Evolutionary conservation across 805 yeast genomes (phyloP), one percentile per base, ranked within the genome.

Genomic region (Candida jianshihensis): DNA sequence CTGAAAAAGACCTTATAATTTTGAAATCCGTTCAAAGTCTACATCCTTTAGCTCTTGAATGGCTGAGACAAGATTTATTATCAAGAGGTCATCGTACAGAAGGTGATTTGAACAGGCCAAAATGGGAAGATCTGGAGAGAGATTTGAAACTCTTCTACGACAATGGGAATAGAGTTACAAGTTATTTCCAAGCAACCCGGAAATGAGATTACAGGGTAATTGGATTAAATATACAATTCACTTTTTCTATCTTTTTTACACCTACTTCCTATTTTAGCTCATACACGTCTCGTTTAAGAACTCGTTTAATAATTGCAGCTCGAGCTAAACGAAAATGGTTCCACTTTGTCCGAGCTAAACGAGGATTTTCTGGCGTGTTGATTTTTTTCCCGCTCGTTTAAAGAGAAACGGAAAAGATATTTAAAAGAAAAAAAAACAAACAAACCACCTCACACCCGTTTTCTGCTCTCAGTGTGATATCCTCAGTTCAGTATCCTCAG

Each of bases 31-130:
- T 71, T 4, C 65, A 71, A 31, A 72, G 81, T 29, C 59, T 84
- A 26, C 87, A 84, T 54, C 94, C 94, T 4, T 57, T 84, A 35
- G 89, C 88, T 0, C 58, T 81, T 39, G 60, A 68, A 26, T 84
- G 94, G 94, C 61, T 84, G 18, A 47, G 60, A 18, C 56, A 60
- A 2, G 86, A 79, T 48, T 43, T 70, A 60, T 63, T 59, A 51
- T 36, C 50, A 30, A 34, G 57, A 46, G 38, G 75, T 56, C 34
- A 66, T 71, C 46, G 57, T 50, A 35, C 60, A 56, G 42, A 65
- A 85, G 40, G 90, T 83, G 19, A 65, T 64, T 20, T 64, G 79
- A 42, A 71, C 62, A 67, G 67, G 50, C 73, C 68, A 38, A 70
- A 55, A 47, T 78, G 71, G 81, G 75, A 61, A 47, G 87, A 83